Base-by-base conservation (phyloP, 345 rosid genomes). In the Ricinus communis region DNA sequence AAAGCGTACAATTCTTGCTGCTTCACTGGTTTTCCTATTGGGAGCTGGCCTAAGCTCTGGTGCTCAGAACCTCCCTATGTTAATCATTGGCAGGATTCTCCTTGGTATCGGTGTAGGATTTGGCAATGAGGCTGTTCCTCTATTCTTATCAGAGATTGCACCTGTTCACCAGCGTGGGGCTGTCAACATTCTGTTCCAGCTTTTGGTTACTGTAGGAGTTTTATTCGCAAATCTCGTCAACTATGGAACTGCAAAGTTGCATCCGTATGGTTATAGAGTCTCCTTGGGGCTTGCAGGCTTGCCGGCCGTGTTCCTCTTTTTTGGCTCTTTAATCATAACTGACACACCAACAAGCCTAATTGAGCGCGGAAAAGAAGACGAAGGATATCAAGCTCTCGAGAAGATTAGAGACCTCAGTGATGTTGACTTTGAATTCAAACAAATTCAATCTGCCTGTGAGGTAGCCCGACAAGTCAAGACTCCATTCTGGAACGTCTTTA, bases 41-140 rank as follows among this genome's bases (percentile, higher is more conserved):
- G 74, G 78, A 41, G 62, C 73, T 9, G 73, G 30, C 36, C 30
- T 75, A 5, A 75, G 69, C 22, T 51, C 51, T 22, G 63, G 46
- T 16, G 74, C 73, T 19, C 56, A 40, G 5, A 66, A 70, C 24
- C 5, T 74, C 15, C 13, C 2, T n/a, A 79, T 66, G 72, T 63
- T 79, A 9, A 71, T 79, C 65, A 12, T 79, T 10, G 79, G 82
- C 52, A 65, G 79, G 45, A 60, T 79, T 28, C 62, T 74, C 57
- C 79, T 79, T 4, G 73, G 82, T 51, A 43, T 53, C 8, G 82
- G 82, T 4, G 78, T 79, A 0, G 79, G 82, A 24, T 19, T 52
- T n/a, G 72, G 54, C 5, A 68, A 36, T 25, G 52, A 55, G 51
- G 79, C 70, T 2, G 74, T 75, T 62, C 79, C 74, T 12, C 57